These are phyloP conservation scores for Melanogaster broomeanus DNA, from an alignment of 768 basidiomycete genomes.

Conservation along the genomic window DNA sequence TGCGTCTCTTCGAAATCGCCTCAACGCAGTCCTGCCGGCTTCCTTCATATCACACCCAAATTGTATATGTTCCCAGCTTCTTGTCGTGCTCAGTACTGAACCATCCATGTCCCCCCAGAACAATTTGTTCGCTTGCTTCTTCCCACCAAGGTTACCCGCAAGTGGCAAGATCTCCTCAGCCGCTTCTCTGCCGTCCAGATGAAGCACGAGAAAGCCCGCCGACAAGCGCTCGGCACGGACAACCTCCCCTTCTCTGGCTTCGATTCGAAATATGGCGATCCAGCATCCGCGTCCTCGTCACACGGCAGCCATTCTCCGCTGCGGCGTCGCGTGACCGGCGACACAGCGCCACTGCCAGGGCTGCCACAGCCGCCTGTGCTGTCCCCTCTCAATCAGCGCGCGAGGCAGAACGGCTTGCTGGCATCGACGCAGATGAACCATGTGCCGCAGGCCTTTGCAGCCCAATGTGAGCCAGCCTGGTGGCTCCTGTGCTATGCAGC, in stretches of 20 bases:
- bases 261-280: slow-evolving; percentile 36
- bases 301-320: slow-evolving; percentile 43
- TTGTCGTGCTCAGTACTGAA: not conserved
- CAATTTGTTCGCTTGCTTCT: slow-evolving; percentile 41
- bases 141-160: slow-evolving; percentile 80
- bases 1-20: slow-evolving; percentile 87
- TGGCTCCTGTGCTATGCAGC: slow-evolving; percentile 28
- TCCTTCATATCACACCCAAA: slow-evolving; percentile 87
- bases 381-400: slow-evolving; percentile 75
- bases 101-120: slow-evolving; percentile 34
- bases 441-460: slow-evolving; percentile 32
- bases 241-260: slow-evolving; percentile 47
- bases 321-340: slow-evolving; percentile 63
- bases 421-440: slow-evolving; percentile 39
- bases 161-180: slow-evolving; percentile 91
- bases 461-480: slow-evolving; percentile 11
- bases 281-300: slow-evolving; percentile 9
- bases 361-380: slow-evolving; percentile 47
- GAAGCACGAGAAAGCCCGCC: slow-evolving; percentile 89
- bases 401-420: slow-evolving; percentile 50
- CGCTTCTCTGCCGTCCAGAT: slow-evolving; percentile 92
- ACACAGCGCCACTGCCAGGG: slow-evolving; percentile 31
- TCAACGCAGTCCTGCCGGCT: slow-evolving; percentile 94
- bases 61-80: slow-evolving; percentile 51
- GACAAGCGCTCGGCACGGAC: slow-evolving; percentile 74